Percentiles rank a stretch among this genome's conserved stretches.
Conservation (phyloP, 805 yeast species). For the Phaffomyces antillensis region DNA sequence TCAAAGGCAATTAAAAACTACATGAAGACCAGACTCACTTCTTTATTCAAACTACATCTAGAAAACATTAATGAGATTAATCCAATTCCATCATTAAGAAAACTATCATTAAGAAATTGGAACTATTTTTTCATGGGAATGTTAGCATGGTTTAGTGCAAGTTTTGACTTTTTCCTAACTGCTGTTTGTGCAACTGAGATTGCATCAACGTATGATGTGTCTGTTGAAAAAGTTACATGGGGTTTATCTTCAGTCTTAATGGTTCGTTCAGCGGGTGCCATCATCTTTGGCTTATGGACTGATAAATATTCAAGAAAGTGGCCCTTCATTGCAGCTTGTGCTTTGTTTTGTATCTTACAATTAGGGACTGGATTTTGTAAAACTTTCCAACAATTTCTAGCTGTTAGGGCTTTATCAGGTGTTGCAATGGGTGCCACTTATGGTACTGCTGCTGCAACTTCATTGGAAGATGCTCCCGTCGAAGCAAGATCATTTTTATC, state of each 20-base stretch:
- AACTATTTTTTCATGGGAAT: constrained; percentile 49
- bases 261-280: constrained; percentile 67
- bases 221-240: constrained; percentile 55
- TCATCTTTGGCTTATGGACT: constrained; percentile 54
- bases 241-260: constrained; percentile 69
- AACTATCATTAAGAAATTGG: constrained; percentile 38
- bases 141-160: constrained; percentile 62
- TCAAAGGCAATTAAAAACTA: constrained; percentile 6
- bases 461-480: constrained; percentile 56
- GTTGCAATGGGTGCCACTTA: constrained; percentile 45
- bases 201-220: constrained; percentile 40
- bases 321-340: constrained; percentile 52
- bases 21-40: constrained; percentile 12
- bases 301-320: constrained; percentile 62
- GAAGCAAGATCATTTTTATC: constrained; percentile 56
- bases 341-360: constrained; percentile 47
- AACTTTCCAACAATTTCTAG: constrained; percentile 51
- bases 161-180: constrained; percentile 56
- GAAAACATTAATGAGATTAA: constrained; percentile 25
- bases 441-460: constrained; percentile 37
- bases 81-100: constrained; percentile 34
- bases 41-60: constrained; percentile 15
- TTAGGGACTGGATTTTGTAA: constrained; percentile 59
- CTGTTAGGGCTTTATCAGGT: constrained; percentile 57
- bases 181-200: constrained; percentile 46